Percentiles rank a stretch among this genome's conserved stretches.
These are phyloP conservation scores for Ophiocordyceps unilateralis DNA, from an alignment of 2,329 filamentous ascomycete genomes.

Conservation along the genomic window DNA sequence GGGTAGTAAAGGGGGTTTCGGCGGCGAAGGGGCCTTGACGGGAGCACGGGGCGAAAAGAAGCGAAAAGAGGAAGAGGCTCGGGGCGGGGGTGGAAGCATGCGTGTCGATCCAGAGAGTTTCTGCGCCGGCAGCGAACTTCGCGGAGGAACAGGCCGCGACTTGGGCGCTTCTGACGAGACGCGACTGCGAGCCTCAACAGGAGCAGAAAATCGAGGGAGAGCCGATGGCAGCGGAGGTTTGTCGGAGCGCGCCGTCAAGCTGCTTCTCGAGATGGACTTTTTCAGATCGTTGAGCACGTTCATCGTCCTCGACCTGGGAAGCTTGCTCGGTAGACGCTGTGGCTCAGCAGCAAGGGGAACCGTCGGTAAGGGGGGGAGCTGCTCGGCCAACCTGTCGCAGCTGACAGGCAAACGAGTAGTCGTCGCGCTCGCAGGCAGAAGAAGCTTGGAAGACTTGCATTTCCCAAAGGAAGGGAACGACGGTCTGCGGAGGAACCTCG, in stretches of 20 bases:
- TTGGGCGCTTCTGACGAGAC: neutral
- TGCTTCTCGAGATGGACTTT: constrained; percentile 22
- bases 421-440: constrained; percentile 4
- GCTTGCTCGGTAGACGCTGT: constrained; percentile 5
- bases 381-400: too few relatives aligned
- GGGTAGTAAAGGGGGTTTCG: neutral
- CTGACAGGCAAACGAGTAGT: constrained; percentile 4
- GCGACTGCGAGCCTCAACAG: neutral
- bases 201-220: neutral
- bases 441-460: constrained; percentile 2
- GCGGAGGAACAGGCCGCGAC: too few relatives aligned
- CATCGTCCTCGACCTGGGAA: constrained; percentile 29
- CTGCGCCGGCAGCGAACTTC: neutral
- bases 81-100: neutral
- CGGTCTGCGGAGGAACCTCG: constrained; percentile 6
- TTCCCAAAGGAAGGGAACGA: constrained; percentile 2
- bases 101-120: neutral
- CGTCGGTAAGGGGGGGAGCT: too few relatives aligned
- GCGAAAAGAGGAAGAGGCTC: too few relatives aligned
- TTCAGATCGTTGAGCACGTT: constrained; percentile 26
- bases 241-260: constrained; percentile 3
- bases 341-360: neutral
- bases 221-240: neutral
- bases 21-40: neutral
- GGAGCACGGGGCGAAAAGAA: too few relatives aligned